Conservation (phyloP, 306 rosid species). For the Sphenostylis stenocarpa region DNA sequence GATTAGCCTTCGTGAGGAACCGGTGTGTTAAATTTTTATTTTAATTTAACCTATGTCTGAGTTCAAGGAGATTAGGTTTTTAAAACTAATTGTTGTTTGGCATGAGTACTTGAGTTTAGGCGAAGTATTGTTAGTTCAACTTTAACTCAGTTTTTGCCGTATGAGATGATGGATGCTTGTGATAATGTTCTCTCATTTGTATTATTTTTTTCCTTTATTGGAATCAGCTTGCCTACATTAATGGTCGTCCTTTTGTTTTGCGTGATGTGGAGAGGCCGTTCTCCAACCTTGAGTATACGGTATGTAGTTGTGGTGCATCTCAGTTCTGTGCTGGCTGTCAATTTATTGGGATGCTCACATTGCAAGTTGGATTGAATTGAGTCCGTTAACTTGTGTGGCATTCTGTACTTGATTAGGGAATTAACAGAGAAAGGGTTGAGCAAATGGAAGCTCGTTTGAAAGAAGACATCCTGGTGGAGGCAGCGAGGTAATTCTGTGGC, state of each 20-base stretch:
- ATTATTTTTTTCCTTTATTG: slow-evolving; percentile 21
- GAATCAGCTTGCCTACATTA: slow-evolving; percentile 78
- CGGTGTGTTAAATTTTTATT: slow-evolving; percentile 39
- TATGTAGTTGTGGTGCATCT: slow-evolving; percentile 5
- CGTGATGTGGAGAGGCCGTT: slow-evolving; percentile 85
- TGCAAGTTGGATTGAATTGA: neutral
- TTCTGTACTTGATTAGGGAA: slow-evolving; percentile 54
- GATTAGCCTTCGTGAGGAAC: slow-evolving; percentile 94
- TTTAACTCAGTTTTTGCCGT: slow-evolving; percentile 40
- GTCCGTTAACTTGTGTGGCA: slow-evolving; percentile 2
- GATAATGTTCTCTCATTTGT: neutral
- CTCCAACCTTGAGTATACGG: slow-evolving; percentile 85
- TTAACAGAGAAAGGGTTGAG: slow-evolving; percentile 73
- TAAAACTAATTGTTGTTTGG: neutral
- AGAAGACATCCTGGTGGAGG: slow-evolving; percentile 73
- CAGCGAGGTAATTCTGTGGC: slow-evolving; percentile 58
- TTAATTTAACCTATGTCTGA: neutral
- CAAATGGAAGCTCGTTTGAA: slow-evolving; percentile 82
- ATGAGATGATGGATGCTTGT: neutral
- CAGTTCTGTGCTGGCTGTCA: neutral
- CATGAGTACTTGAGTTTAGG: neutral
- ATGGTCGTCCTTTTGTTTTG: slow-evolving; percentile 83
- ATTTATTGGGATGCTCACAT: neutral
- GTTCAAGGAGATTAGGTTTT: neutral
- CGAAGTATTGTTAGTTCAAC: neutral